These are phyloP conservation scores for Fusarium stilboides DNA, from an alignment of 2,329 filamentous ascomycete genomes.

Conservation along the genomic window DNA sequence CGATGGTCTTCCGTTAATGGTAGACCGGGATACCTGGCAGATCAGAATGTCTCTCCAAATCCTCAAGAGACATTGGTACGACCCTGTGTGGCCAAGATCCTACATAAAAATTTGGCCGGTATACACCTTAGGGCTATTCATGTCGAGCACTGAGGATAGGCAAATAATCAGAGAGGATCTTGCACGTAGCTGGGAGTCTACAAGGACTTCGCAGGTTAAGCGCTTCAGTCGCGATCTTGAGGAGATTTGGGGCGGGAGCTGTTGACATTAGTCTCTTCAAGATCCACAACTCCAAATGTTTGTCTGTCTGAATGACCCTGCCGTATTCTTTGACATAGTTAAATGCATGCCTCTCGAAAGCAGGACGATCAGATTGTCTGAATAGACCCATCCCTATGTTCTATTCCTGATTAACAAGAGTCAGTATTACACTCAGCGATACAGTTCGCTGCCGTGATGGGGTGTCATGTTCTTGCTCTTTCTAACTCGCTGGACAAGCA, in stretches of 20 bases:
- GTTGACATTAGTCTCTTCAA: too few species aligned
- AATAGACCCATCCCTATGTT: too few species aligned
- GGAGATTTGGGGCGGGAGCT: slow-evolving; percentile 16
- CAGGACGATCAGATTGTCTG: too few species aligned
- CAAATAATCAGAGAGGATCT: slow-evolving; percentile 36
- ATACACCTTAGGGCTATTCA: slow-evolving; percentile 42
- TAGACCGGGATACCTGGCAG: slow-evolving; percentile 34
- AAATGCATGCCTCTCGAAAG: too few species aligned
- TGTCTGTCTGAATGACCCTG: too few species aligned
- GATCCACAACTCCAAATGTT: too few species aligned
- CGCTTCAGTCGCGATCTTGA: slow-evolving; percentile 44
- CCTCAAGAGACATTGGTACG: slow-evolving; percentile 20
- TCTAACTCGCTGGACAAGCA: too few species aligned
- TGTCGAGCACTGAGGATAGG: slow-evolving; percentile 26
- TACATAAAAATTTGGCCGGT: slow-evolving; percentile 50
- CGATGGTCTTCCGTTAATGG: neutral
- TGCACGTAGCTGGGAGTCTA: slow-evolving; percentile 32
- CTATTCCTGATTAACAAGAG: too few species aligned
- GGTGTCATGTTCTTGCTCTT: too few species aligned
- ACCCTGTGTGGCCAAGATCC: slow-evolving; percentile 43
- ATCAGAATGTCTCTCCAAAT: slow-evolving; percentile 27
- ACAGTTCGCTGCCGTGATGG: too few species aligned
- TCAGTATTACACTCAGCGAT: too few species aligned
- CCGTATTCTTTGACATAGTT: too few species aligned
- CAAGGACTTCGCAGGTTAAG: slow-evolving; percentile 25